Evolutionary conservation across 805 yeast genomes (phyloP).

Genomic region (Candida maesae): DNA sequence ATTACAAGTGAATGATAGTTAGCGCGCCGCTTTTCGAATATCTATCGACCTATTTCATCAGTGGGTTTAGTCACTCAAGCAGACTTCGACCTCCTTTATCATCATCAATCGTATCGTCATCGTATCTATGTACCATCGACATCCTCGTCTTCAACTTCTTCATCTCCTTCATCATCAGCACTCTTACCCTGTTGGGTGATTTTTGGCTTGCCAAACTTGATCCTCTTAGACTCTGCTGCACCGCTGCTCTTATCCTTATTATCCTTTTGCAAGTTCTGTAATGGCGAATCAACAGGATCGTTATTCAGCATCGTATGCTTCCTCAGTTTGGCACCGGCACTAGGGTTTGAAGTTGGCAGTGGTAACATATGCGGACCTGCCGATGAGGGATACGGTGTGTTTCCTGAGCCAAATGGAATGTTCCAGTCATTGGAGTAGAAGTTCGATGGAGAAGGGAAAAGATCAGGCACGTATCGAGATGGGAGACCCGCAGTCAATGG

Average conservation of each 20-base stretch:
- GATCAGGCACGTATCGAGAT: constrained; percentile 63
- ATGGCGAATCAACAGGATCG: constrained; percentile 18
- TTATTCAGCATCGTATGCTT: constrained; percentile 11
- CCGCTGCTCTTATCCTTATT: constrained; percentile 1
- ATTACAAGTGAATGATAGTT: no score
- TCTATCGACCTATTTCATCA: no score
- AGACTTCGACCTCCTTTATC: no score
- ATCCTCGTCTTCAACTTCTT: background rate
- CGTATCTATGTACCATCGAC: no score
- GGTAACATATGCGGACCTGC: constrained; percentile 25
- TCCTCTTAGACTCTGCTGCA: constrained; percentile 5
- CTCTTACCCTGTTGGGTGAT: background rate
- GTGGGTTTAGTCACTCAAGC: no score
- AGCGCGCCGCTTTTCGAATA: no score
- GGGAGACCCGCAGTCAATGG: constrained; percentile 69
- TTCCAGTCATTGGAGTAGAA: constrained; percentile 63
- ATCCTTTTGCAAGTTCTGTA: constrained; percentile 14
- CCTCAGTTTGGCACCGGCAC: constrained; percentile 6
- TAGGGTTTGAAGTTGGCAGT: constrained; percentile 4
- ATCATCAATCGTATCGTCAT: no score
- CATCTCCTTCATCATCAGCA: background rate
- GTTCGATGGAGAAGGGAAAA: constrained; percentile 79
- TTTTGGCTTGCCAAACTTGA: constrained; percentile 7
- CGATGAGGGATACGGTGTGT: constrained; percentile 35
- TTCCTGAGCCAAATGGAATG: constrained; percentile 40